Conservation (phyloP, 129 eudicot genomes). For the Tagetes erecta region DNA sequence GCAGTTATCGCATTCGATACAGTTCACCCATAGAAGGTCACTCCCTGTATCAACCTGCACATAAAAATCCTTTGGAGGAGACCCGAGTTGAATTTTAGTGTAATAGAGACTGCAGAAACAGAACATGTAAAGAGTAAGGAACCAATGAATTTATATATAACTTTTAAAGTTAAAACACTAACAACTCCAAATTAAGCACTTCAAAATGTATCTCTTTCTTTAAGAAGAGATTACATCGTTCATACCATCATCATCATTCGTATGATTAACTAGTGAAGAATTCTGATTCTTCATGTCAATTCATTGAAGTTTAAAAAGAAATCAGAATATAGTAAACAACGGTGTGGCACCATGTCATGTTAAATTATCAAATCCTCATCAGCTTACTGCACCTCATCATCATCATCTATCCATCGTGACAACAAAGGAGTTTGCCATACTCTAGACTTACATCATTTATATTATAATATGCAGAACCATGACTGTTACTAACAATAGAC, state of each 20-base stretch:
- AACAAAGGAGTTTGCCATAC: background rate
- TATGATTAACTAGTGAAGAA: background rate
- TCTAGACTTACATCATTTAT: background rate
- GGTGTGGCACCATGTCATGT: constrained; percentile 4
- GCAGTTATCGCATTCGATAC: constrained; percentile 64
- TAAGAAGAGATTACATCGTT: too few relatives aligned
- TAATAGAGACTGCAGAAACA: constrained; percentile 58
- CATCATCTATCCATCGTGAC: background rate
- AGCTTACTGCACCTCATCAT: background rate
- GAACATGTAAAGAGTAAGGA: constrained; percentile 4
- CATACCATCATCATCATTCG: background rate
- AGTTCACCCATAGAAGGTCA: constrained; percentile 85
- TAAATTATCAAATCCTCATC: background rate
- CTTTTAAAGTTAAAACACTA: background rate
- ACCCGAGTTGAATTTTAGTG: constrained; percentile 64
- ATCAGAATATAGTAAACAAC: background rate
- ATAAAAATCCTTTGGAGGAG: constrained; percentile 68
- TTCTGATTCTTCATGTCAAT: background rate
- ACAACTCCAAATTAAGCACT: too few relatives aligned
- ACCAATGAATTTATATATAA: background rate
- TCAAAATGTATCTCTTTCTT: too few relatives aligned
- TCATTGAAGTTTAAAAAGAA: background rate
- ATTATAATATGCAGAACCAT: background rate
- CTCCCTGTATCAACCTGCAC: constrained; percentile 94
- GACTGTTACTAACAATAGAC: background rate